A percentile compares a stretch with the other conserved stretches of the same genome.
Evolutionary conservation across 805 yeast genomes (phyloP).

Genomic region (Metschnikowia santaceciliae): DNA sequence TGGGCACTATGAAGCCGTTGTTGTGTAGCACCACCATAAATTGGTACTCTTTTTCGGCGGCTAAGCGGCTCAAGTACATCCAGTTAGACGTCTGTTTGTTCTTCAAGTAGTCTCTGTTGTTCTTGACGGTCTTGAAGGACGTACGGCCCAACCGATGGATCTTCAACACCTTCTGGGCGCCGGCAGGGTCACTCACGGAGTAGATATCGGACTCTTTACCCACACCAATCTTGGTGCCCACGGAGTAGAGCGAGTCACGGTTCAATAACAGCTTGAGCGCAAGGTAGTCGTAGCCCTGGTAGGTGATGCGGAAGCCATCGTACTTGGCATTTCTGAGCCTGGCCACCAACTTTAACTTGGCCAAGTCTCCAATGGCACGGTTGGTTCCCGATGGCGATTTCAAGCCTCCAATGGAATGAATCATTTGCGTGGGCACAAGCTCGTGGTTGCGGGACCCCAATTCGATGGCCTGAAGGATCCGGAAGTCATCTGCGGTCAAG

Average conservation of each 20-base stretch:
- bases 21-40: constrained; percentile 74
- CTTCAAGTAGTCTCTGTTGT: constrained; percentile 85
- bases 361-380: constrained; percentile 77
- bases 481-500: constrained; percentile 84
- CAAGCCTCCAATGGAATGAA: constrained; percentile 74
- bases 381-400: constrained; percentile 73
- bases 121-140: constrained; percentile 87
- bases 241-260: constrained; percentile 66
- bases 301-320: constrained; percentile 89
- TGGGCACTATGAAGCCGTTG: constrained; percentile 82
- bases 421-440: constrained; percentile 84
- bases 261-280: constrained; percentile 83
- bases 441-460: constrained; percentile 91
- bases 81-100: constrained; percentile 75
- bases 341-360: constrained; percentile 76
- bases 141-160: constrained; percentile 93
- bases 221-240: constrained; percentile 88
- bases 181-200: constrained; percentile 66
- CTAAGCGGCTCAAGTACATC: constrained; percentile 87
- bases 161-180: constrained; percentile 68
- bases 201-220: constrained; percentile 97
- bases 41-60: constrained; percentile 89
- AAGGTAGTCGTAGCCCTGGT: constrained; percentile 86
- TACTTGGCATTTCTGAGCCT: constrained; percentile 85
- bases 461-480: constrained; percentile 85